Percentiles rank a stretch among this genome's conserved stretches.
These are phyloP conservation scores for Tylopilus sp. DNA, from an alignment of 768 basidiomycete species.

Conservation along the genomic window DNA sequence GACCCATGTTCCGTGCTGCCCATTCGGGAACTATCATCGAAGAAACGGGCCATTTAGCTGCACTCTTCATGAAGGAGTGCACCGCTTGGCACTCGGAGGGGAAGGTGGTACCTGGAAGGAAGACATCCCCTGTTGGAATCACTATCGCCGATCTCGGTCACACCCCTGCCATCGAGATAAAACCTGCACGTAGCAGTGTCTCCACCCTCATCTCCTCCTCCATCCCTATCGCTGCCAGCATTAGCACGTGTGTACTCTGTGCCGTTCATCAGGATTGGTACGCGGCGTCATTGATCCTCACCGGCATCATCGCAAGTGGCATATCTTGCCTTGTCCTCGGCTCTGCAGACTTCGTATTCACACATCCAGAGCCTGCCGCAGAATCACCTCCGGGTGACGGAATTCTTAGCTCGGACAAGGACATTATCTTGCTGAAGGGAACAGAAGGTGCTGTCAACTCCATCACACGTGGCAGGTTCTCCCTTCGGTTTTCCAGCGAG, in stretches of 20 bases:
- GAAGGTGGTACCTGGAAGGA: background rate
- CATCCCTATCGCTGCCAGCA: background rate
- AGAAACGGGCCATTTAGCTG: background rate
- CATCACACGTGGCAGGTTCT: background rate
- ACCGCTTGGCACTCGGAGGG: background rate
- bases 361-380: background rate
- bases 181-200: background rate
- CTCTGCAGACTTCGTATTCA: background rate
- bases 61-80: background rate
- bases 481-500: background rate
- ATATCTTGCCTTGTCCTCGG: background rate
- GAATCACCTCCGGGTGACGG: background rate
- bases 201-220: background rate
- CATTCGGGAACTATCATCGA: background rate
- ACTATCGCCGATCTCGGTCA: background rate
- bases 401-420: background rate
- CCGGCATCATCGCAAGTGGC: background rate
- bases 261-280: background rate
- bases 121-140: background rate
- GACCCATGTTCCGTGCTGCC: background rate
- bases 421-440: background rate
- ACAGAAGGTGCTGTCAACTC: background rate
- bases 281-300: background rate
- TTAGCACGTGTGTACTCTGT: background rate
- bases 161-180: background rate